phyloP scores from a whole-genome alignment of 2,329 filamentous ascomycete species.

The Epichloe gansuensis region DNA sequence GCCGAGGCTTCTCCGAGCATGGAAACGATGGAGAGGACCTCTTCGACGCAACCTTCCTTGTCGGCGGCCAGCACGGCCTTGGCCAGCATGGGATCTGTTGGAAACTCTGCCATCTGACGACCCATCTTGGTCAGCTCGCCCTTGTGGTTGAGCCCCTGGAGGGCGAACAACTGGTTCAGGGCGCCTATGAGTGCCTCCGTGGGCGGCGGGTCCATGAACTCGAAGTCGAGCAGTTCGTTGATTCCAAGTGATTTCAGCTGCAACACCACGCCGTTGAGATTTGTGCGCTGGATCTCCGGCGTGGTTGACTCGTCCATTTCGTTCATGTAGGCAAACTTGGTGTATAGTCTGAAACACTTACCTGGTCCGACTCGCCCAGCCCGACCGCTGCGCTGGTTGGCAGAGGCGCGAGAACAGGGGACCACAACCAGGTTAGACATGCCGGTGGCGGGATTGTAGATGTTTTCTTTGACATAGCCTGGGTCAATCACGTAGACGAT shows the following conservation, averaged over 20 bases:
- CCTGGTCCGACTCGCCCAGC: slow-evolving; percentile 86
- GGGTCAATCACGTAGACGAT: slow-evolving; percentile 94
- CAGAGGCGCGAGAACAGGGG: slow-evolving; percentile 80
- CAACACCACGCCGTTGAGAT: slow-evolving; percentile 72
- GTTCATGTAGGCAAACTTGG: slow-evolving; percentile 86
- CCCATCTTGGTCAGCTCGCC: slow-evolving; percentile 85
- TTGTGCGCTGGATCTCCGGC: slow-evolving; percentile 85
- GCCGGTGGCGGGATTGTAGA: slow-evolving; percentile 80
- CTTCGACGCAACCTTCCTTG: slow-evolving; percentile 83
- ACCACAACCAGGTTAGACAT: slow-evolving; percentile 89
- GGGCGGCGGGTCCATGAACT: slow-evolving; percentile 89
- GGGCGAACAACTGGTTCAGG: slow-evolving; percentile 79
- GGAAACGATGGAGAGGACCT: slow-evolving; percentile 83
- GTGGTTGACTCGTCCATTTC: slow-evolving; percentile 87
- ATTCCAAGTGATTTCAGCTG: slow-evolving; percentile 84
- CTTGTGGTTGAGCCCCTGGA: slow-evolving; percentile 78
- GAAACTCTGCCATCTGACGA: slow-evolving; percentile 90
- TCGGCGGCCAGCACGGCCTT: slow-evolving; percentile 81
- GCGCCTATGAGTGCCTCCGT: slow-evolving; percentile 81
- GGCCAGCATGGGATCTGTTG: slow-evolving; percentile 80
- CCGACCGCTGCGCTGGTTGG: slow-evolving; percentile 84
- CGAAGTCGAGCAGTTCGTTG: slow-evolving; percentile 83
- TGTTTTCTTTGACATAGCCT: slow-evolving; percentile 89
- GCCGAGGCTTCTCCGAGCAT: slow-evolving; percentile 84
- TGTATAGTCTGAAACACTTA: slow-evolving; percentile 88